phyloP scores from a whole-genome alignment of 768 basidiomycete species.

The Tricholoma sp. region DNA sequence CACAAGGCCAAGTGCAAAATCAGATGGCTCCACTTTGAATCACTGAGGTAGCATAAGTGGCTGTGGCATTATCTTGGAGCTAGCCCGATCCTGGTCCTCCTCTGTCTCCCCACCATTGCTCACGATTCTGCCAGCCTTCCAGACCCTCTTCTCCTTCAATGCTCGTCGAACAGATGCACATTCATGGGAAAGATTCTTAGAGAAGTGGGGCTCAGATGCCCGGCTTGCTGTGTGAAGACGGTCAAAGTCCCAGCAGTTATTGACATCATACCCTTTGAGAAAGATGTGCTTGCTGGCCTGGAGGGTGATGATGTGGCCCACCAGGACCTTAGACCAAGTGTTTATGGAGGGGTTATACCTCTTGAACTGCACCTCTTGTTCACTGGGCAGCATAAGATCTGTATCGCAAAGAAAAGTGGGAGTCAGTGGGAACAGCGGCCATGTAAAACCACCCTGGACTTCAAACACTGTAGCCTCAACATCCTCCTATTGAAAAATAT shows the following conservation, averaged over 20 bases:
- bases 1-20: neutral
- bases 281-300: neutral
- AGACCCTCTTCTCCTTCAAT: too few species aligned
- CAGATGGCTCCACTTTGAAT: neutral
- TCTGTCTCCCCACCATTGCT: too few species aligned
- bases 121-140: too few species aligned
- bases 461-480: neutral
- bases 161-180: too few species aligned
- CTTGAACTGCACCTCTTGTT: neutral
- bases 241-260: too few species aligned
- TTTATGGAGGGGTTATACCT: neutral
- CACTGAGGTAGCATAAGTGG: neutral
- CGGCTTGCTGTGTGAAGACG: too few species aligned
- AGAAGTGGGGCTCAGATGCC: too few species aligned
- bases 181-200: too few species aligned
- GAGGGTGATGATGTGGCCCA: neutral
- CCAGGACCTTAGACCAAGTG: constrained; percentile 2
- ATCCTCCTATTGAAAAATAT: neutral
- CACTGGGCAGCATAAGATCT: neutral
- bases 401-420: neutral
- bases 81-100: too few species aligned
- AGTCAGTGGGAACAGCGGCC: too few species aligned
- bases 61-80: neutral
- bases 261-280: too few species aligned
- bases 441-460: neutral